These are phyloP conservation scores for Bertia moriformis DNA, from an alignment of 2,329 filamentous ascomycete species.

Conservation along the genomic window DNA sequence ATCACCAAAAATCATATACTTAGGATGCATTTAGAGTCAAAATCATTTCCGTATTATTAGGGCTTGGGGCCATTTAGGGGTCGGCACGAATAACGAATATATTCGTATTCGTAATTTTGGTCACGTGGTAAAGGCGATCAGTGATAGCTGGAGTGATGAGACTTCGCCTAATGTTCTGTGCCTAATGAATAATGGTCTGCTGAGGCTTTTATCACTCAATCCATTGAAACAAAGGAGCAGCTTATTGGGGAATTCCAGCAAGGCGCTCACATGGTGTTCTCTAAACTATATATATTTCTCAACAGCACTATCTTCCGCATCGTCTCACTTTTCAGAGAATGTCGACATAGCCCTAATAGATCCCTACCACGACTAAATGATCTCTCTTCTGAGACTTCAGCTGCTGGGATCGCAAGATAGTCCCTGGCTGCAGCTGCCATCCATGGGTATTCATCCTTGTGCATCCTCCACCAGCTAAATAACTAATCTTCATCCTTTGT, in stretches of 20 bases:
- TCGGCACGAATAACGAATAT: slow-evolving; percentile 1
- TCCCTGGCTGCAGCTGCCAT: background rate
- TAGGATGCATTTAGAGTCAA: too few species aligned
- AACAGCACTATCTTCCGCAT: background rate
- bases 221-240: background rate
- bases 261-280: background rate
- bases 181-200: background rate
- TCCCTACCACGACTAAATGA: background rate
- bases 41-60: too few species aligned
- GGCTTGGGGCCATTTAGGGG: too few species aligned
- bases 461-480: background rate
- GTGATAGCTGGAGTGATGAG: too few species aligned
- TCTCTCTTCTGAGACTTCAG: background rate
- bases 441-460: background rate
- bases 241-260: background rate
- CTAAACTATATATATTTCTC: background rate
- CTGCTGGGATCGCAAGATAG: background rate
- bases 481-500: background rate
- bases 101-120: background rate
- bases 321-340: background rate
- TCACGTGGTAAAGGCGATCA: background rate
- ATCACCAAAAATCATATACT: too few species aligned
- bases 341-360: background rate
- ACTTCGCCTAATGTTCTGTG: background rate
- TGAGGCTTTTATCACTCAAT: slow-evolving; percentile 1